Base-by-base conservation (phyloP, 352 stramenopile species). In the Globisporangium abappressorium region DNA sequence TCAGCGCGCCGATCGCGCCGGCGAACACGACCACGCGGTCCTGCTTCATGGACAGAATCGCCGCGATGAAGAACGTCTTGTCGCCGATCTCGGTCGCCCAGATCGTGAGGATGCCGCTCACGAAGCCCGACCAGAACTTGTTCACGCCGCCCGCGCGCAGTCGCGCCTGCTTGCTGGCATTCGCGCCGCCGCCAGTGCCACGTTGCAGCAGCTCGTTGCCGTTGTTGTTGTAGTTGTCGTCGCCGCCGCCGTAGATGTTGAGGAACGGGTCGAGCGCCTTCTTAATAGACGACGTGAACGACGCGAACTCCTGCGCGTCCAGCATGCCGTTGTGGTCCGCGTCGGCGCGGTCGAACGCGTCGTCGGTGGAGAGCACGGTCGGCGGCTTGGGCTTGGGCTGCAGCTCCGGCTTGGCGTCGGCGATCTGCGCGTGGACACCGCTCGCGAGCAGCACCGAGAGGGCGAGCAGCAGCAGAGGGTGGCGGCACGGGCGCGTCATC, bases 21-120 rank as follows among this genome's bases (percentile, higher is more conserved):
- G 97, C 84, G 66, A 99, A 99, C 18, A 98, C 97, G 54, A 99
- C 90, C 24, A 99, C 80, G 56, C 91, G 85, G 65, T 97, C 96
- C 59, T 97, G 92, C 77, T 99, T 98, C 80, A 98, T 98, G 30
- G 97, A 98, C 58, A 99, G 71, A 71, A 99, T 97, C 49, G 93
- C 97, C 1, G 96, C 97, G 69, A 99, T 99, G 78, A 99, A 99
- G 73, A 99, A 99, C n/a, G 97, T 99, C 73, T 99, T 99, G 86
- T 99, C 97, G 59, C 97, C 97, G 70, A 99, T 98, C 77, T 99
- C 97, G 62, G 96, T 99, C 24, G 98, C 90, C 84, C 98, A 99
- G 64, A 99, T 98, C 59, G 98, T 94, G 63, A 97, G 80, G 70
- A 99, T 92, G 69, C 87, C 85, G 71, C 82, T 95, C 63, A 92